A percentile compares a stretch with the other conserved stretches of the same genome.
phyloP scores from a whole-genome alignment of 2,329 filamentous ascomycete genomes.

The Venturia asperata region DNA sequence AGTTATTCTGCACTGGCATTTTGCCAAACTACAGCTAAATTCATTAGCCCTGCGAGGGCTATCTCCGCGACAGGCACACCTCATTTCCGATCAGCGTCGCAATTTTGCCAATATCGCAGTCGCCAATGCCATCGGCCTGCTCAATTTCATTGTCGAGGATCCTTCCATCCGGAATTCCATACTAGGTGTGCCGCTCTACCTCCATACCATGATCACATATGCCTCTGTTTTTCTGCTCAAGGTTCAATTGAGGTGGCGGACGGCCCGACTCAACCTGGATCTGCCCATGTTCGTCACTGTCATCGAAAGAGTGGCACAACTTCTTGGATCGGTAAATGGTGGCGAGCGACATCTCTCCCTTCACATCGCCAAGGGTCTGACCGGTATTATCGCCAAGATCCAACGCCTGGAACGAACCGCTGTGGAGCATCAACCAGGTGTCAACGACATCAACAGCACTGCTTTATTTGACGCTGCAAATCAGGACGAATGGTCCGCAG shows the following conservation, averaged over 20 bases:
- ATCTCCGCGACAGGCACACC: slow-evolving; percentile 31
- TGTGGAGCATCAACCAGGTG: background rate
- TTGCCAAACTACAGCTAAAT: slow-evolving; percentile 45
- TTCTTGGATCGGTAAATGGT: slow-evolving; percentile 15
- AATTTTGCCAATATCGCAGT: slow-evolving; percentile 37
- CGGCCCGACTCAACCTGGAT: slow-evolving; percentile 19
- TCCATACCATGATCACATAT: slow-evolving; percentile 44
- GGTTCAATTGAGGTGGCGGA: slow-evolving; percentile 25
- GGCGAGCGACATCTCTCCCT: slow-evolving; percentile 18
- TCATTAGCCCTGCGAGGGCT: slow-evolving; percentile 45
- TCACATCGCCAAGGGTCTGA: slow-evolving; percentile 18
- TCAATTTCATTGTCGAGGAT: slow-evolving; percentile 38
- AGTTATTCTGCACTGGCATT: slow-evolving; percentile 45
- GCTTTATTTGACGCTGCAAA: background rate
- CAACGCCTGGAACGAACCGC: slow-evolving; percentile 1
- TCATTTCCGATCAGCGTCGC: slow-evolving; percentile 40
- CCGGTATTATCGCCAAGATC: slow-evolving; percentile 15
- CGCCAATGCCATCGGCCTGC: slow-evolving; percentile 37
- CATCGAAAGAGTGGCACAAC: slow-evolving; percentile 14
- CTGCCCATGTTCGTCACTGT: slow-evolving; percentile 4
- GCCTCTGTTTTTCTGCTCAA: slow-evolving; percentile 41
- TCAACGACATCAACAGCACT: background rate
- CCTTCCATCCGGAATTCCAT: slow-evolving; percentile 38
- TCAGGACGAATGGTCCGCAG: slow-evolving; percentile 15
- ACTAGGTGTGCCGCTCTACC: slow-evolving; percentile 39